These are phyloP conservation scores for Beta macrorhiza DNA, from an alignment of 179 eudicot genomes.

Conservation along the genomic window DNA sequence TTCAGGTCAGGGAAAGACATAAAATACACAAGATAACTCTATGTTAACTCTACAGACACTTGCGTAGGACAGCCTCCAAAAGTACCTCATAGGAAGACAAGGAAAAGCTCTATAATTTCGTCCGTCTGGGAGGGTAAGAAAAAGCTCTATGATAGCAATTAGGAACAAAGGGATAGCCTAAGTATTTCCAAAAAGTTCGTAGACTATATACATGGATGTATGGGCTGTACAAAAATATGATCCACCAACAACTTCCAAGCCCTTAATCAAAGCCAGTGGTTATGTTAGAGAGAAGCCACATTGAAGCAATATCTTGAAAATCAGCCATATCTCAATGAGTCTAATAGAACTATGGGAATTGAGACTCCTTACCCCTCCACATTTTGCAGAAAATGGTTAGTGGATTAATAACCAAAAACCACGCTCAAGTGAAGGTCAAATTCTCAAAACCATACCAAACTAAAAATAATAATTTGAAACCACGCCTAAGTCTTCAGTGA, in stretches of 20 bases:
- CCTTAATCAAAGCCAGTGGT: not conserved
- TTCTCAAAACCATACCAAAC: too few species aligned
- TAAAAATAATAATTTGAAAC: too few species aligned
- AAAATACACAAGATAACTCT: not conserved
- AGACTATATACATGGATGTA: not conserved
- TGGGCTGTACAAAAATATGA: not conserved
- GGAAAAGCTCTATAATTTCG: not conserved
- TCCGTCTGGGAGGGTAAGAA: too few species aligned
- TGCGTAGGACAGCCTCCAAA: not conserved
- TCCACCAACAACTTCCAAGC: not conserved
- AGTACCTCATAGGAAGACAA: not conserved
- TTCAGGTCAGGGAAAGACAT: not conserved
- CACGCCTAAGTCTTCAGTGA: too few species aligned
- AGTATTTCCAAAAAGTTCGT: not conserved
- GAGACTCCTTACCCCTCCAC: not conserved
- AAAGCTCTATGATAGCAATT: too few species aligned
- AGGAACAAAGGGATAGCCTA: not conserved
- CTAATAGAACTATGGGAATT: not conserved
- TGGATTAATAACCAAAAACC: too few species aligned
- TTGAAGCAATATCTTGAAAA: not conserved
- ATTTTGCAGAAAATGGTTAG: not conserved
- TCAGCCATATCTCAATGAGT: not conserved
- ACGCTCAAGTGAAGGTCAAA: too few species aligned
- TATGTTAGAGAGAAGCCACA: not conserved
- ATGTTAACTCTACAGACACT: not conserved